Evolutionary conservation across 371 early-diverging fungal species (phyloP), one percentile per base, ranked within the genome.

Genomic region (Mortierella sp.): DNA sequence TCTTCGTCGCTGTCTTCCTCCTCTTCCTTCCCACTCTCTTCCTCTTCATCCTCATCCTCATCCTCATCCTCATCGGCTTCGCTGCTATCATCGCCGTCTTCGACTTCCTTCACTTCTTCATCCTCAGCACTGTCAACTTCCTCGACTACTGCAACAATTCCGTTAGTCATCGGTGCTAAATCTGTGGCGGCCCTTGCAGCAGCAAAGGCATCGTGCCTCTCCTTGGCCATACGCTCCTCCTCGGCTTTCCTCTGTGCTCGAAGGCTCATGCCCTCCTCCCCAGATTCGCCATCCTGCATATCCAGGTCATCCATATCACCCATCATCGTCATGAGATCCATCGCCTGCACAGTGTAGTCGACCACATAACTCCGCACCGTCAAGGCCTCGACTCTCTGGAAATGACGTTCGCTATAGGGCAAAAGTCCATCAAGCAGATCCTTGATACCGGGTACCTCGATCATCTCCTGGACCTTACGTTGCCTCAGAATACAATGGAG

Each of bases 391-490:
- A 95, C 82, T 50, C 94, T 90, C 60, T 86, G 86, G 75, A 89
- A 94, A 78, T 97, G 97, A 49, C 97, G 91, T 69, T 98, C 95
- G 8, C 95, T 92, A 71, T 97, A 98, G 30, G 97, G 94, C 54
- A 94, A 73, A 50, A 97, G 71, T 23, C 92, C 91, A 42, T 93
- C 93, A 37, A 94, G 67, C 19, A 93, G 50, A 82, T 95, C 94
- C 81, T 94, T 95, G 42, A 92, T 87, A 24, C 90, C 88, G 8
- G 90, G 86, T 7, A 97, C 79, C 30, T 87, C 85, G 42, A 89
- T 81, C 51, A 97, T 71, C 24, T 86, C 81, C 61, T 92, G 87
- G 6, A 89, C 80, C 24, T 85, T 80, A 53, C 88, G 90, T 30
- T 80, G 70, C 19, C 84, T 84, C 23, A 97, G 81, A 11, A 97